phyloP scores from a whole-genome alignment of 345 rosid species.

The Orychophragmus violaceus region DNA sequence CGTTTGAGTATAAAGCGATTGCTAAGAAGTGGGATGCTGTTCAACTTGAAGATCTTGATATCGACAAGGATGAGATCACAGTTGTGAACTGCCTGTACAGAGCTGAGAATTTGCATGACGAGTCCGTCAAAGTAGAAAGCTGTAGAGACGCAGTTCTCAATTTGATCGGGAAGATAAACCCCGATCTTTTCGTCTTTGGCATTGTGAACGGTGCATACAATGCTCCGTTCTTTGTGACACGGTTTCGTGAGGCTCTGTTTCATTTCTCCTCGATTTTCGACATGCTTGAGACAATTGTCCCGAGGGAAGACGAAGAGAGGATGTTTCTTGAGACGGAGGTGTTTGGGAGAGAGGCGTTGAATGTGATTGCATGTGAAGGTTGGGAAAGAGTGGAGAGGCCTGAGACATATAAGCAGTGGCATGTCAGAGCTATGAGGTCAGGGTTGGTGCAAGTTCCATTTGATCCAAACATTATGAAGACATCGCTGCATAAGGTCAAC shows the following conservation, averaged over 20 bases:
- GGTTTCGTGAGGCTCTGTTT: conserved; percentile 89
- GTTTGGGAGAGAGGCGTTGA: conserved; percentile 19
- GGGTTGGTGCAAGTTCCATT: conserved; percentile 70
- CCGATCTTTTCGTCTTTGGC: conserved; percentile 58
- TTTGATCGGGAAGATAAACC: conserved; percentile 64
- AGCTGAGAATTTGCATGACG: conserved; percentile 69
- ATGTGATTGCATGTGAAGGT: conserved; percentile 85
- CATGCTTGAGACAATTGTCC: conserved; percentile 70
- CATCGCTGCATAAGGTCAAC: conserved; percentile 38
- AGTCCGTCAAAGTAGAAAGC: conserved; percentile 56
- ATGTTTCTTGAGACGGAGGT: conserved; percentile 41
- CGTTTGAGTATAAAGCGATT: conserved; percentile 77
- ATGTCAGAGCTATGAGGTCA: conserved; percentile 58
- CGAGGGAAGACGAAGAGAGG: conserved; percentile 73
- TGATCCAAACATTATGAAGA: conserved; percentile 38
- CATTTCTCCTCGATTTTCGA: conserved; percentile 88
- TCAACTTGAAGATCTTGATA: conserved; percentile 63
- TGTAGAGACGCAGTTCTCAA: conserved; percentile 53
- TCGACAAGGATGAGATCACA: conserved; percentile 57
- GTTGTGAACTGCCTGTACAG: conserved; percentile 70
- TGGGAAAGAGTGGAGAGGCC: conserved; percentile 95
- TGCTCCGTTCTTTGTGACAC: conserved; percentile 82
- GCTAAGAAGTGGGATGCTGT: conserved; percentile 84
- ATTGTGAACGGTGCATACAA: conserved; percentile 64
- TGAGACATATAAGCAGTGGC: conserved; percentile 95